Percentiles rank a stretch among this genome's conserved stretches.
phyloP scores from a whole-genome alignment of 2,329 filamentous ascomycete species.

The Mollisiaceae sp. region DNA sequence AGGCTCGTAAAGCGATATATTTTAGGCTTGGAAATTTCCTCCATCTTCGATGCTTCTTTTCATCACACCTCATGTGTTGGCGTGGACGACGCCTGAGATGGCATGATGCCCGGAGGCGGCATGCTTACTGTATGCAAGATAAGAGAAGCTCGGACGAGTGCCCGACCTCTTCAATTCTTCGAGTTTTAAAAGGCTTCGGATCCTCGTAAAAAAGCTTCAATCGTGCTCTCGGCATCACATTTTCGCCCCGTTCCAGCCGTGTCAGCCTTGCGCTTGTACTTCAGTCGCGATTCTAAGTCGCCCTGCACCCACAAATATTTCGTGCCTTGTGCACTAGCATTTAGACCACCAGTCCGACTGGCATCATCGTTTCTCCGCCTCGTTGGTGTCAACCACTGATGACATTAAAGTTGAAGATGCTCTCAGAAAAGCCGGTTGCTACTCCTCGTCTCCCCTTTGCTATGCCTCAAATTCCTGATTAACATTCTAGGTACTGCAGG shows the following conservation, averaged over 20 bases:
- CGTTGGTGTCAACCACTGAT: slow-evolving; percentile 3
- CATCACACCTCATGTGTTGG: neutral
- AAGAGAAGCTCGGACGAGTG: neutral
- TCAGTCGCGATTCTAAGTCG: neutral
- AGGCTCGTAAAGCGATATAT: neutral
- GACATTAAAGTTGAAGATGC: neutral
- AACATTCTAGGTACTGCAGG: slow-evolving; percentile 5
- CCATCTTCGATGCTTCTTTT: neutral
- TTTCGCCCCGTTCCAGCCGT: neutral
- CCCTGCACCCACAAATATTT: neutral
- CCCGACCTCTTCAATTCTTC: neutral
- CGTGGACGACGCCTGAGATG: neutral
- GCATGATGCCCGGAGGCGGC: neutral
- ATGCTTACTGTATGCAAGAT: neutral
- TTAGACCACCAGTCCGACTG: neutral
- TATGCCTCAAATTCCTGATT: slow-evolving; percentile 8
- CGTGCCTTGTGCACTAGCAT: neutral
- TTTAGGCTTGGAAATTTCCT: neutral
- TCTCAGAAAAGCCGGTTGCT: slow-evolving; percentile 1
- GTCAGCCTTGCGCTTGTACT: slow-evolving; percentile 2
- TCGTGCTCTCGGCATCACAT: neutral
- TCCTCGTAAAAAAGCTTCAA: neutral
- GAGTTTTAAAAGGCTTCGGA: neutral
- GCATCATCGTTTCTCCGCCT: neutral
- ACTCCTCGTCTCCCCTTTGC: neutral